phyloP scores from a whole-genome alignment of 2,329 filamentous ascomycete species.

The Aureobasidium sp. region DNA sequence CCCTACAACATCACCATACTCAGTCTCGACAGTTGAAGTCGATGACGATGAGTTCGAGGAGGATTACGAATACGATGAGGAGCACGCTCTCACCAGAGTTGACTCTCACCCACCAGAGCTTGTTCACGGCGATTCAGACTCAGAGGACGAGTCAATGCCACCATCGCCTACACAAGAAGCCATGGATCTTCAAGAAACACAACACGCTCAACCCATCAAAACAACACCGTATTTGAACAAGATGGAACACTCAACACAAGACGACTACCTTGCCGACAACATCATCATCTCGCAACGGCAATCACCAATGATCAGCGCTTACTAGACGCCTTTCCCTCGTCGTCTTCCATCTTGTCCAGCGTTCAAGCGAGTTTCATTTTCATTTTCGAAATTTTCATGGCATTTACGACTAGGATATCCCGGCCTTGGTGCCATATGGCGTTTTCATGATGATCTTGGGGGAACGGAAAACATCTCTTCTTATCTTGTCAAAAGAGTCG shows the following conservation, averaged over 20 bases:
- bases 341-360: slow-evolving; percentile 12
- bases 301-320: slow-evolving; percentile 16
- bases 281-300: slow-evolving; percentile 9
- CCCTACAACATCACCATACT: slow-evolving; percentile 34
- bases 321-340: slow-evolving; percentile 9
- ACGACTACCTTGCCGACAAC: slow-evolving; percentile 8
- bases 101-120: slow-evolving; percentile 42
- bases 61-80: slow-evolving; percentile 42
- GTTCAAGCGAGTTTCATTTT: slow-evolving; percentile 9
- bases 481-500: not conserved
- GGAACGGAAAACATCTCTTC: slow-evolving; percentile 7
- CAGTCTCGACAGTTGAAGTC: slow-evolving; percentile 38
- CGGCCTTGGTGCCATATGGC: slow-evolving; percentile 10
- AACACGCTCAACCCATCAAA: slow-evolving; percentile 34
- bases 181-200: slow-evolving; percentile 38
- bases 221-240: slow-evolving; percentile 15
- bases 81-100: slow-evolving; percentile 40
- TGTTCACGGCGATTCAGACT: slow-evolving; percentile 38
- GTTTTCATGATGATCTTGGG: slow-evolving; percentile 3
- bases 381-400: not conserved
- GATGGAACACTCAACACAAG: not conserved
- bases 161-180: slow-evolving; percentile 39
- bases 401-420: slow-evolving; percentile 15
- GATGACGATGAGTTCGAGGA: slow-evolving; percentile 37
- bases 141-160: slow-evolving; percentile 44